These are phyloP conservation scores for Aphanomyces astaci DNA, from an alignment of 352 stramenopile species.

Conservation along the genomic window DNA sequence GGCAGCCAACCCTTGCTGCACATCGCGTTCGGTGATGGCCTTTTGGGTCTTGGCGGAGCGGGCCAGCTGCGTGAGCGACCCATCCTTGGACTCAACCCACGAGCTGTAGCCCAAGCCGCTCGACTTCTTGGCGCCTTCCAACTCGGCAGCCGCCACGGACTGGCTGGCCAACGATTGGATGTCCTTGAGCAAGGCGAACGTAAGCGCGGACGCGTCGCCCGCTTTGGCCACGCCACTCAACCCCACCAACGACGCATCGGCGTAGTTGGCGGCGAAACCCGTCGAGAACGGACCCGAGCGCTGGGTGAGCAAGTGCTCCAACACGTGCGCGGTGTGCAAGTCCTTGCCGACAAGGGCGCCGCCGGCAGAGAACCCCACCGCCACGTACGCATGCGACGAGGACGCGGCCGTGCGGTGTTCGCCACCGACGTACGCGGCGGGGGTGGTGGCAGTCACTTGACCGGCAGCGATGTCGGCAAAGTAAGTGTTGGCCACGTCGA, in stretches of 20 bases:
- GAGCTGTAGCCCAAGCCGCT: conserved; percentile 41
- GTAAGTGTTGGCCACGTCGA: conserved; percentile 53
- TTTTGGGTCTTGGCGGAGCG: conserved; percentile 35
- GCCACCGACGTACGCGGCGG: conserved; percentile 65
- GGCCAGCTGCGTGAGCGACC: conserved; percentile 37
- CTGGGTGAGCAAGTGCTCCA: conserved; percentile 49
- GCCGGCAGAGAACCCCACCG: conserved; percentile 55
- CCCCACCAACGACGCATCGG: conserved; percentile 53
- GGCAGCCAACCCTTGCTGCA: conserved; percentile 29
- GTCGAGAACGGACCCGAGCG: conserved; percentile 49
- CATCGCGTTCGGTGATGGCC: conserved; percentile 29
- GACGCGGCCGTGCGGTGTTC: conserved; percentile 67
- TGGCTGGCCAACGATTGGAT: conserved; percentile 64
- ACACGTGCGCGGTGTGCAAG: conserved; percentile 51
- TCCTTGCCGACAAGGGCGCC: conserved; percentile 35
- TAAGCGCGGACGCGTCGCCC: conserved; percentile 49
- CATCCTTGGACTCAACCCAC: conserved; percentile 37
- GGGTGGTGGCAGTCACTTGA: conserved; percentile 21
- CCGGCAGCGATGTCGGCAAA: conserved; percentile 42
- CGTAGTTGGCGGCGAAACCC: conserved; percentile 56
- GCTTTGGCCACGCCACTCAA: conserved; percentile 44
- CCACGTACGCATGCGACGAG: conserved; percentile 59
- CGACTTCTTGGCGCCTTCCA: conserved; percentile 62
- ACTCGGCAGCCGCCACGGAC: conserved; percentile 55
- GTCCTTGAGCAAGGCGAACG: conserved; percentile 59